These are phyloP conservation scores for Entomortierella chlamydospora DNA, from an alignment of 192 early-diverging fungal genomes.

Conservation along the genomic window DNA sequence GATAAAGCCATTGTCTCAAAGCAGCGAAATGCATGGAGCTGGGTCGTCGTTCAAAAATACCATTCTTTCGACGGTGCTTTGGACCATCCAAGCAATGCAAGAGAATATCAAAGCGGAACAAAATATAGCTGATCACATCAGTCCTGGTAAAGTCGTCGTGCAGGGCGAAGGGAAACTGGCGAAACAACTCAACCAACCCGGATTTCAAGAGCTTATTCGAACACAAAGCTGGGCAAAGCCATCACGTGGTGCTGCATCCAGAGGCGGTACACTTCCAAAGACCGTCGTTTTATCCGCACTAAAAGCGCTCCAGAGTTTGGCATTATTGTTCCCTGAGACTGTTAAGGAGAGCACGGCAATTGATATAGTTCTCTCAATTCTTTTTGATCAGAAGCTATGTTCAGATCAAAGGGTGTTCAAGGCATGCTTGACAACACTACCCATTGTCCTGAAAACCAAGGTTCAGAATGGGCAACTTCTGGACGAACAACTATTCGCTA, in stretches of 20 bases:
- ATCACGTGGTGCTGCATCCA: slow-evolving; percentile 8
- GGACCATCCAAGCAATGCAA: slow-evolving; percentile 45
- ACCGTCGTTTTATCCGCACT: slow-evolving; percentile 36
- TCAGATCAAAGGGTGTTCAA: slow-evolving; percentile 51
- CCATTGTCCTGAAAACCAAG: slow-evolving; percentile 42
- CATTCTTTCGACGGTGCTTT: slow-evolving; percentile 33
- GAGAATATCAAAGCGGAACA: slow-evolving; percentile 6
- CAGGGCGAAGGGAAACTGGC: slow-evolving; percentile 19
- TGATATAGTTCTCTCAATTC: slow-evolving; percentile 25
- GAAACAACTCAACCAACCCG: slow-evolving; percentile 17
- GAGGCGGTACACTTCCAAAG: slow-evolving; percentile 44
- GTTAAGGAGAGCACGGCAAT: slow-evolving; percentile 36
- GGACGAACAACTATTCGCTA: slow-evolving; percentile 39
- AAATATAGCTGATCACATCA: neutral
- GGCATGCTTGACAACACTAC: slow-evolving; percentile 42
- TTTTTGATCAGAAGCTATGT: slow-evolving; percentile 32
- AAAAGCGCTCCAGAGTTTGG: slow-evolving; percentile 47
- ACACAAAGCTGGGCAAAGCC: slow-evolving; percentile 18
- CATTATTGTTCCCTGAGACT: slow-evolving; percentile 20
- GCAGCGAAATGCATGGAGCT: slow-evolving; percentile 21
- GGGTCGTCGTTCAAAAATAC: slow-evolving; percentile 25
- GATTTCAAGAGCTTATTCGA: slow-evolving; percentile 17
- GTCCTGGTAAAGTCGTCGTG: neutral
- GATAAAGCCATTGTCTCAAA: slow-evolving; percentile 27
- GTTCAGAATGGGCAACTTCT: slow-evolving; percentile 38